These are phyloP conservation scores for Citrus cavaleriei DNA, from an alignment of 345 rosid species.

Conservation along the genomic window DNA sequence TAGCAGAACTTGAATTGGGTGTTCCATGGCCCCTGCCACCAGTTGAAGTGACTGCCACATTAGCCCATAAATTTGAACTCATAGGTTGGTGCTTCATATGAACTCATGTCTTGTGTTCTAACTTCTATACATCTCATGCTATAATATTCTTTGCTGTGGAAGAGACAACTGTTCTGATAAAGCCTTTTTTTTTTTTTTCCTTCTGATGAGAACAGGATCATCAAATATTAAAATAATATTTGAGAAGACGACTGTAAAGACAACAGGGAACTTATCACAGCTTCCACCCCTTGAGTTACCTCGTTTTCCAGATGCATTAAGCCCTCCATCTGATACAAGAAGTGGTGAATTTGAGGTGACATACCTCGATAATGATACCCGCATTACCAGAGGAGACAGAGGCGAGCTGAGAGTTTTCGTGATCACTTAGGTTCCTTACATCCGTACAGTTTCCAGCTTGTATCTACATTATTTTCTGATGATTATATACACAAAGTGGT, in stretches of 20 bases:
- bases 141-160: neutral
- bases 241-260: conserved; percentile 77
- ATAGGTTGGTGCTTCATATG: conserved; percentile 36
- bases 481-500: neutral
- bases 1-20: conserved; percentile 79
- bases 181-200: neutral
- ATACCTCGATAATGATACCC: conserved; percentile 57
- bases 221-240: conserved; percentile 69
- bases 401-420: conserved; percentile 83
- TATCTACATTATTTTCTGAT: neutral
- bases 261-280: conserved; percentile 64
- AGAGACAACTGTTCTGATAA: neutral
- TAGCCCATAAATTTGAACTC: conserved; percentile 91
- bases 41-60: conserved; percentile 65
- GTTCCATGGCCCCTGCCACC: conserved; percentile 93
- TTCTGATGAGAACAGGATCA: conserved; percentile 44
- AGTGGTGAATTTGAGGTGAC: conserved; percentile 87
- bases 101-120: neutral
- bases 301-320: conserved; percentile 59
- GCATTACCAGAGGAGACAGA: conserved; percentile 86
- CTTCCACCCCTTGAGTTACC: conserved; percentile 79
- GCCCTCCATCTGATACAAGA: conserved; percentile 62
- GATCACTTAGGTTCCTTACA: conserved; percentile 27
- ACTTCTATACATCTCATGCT: neutral
- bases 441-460: neutral